phyloP scores from a whole-genome alignment of 345 rosid genomes.

The Clausena lansium region DNA sequence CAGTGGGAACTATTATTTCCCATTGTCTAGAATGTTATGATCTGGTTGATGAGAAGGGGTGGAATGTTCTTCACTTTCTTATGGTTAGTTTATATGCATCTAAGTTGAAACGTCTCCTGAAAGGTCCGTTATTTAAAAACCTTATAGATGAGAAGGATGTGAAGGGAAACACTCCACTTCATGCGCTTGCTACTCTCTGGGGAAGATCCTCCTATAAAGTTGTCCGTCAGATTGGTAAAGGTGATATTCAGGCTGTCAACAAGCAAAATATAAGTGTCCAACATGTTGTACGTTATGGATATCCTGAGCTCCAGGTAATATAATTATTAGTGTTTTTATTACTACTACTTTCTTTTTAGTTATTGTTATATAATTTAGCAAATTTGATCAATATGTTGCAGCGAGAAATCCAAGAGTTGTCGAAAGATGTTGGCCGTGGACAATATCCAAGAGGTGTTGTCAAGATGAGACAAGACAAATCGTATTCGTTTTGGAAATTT shows the following conservation, averaged over 20 bases:
- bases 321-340: not conserved
- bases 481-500: too few relatives aligned
- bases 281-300: not conserved
- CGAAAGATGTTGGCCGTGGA: not conserved
- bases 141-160: not conserved
- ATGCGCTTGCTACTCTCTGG: not conserved
- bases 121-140: not conserved
- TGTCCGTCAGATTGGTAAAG: not conserved
- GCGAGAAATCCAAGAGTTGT: not conserved
- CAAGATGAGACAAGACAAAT: not conserved
- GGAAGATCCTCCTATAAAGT: too few relatives aligned
- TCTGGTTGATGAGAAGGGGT: not conserved
- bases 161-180: not conserved
- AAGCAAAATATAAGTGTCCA: not conserved
- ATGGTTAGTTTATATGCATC: not conserved
- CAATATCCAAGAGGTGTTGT: not conserved
- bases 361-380: not conserved
- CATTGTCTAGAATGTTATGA: not conserved
- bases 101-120: not conserved
- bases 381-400: not conserved
- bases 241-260: not conserved
- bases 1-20: not conserved
- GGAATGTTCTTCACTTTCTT: constrained; percentile 2
- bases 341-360: not conserved
- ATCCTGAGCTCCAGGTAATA: not conserved